Base-by-base conservation (phyloP, 1,139 yeast genomes). In the Zygoascus sp. region DNA sequence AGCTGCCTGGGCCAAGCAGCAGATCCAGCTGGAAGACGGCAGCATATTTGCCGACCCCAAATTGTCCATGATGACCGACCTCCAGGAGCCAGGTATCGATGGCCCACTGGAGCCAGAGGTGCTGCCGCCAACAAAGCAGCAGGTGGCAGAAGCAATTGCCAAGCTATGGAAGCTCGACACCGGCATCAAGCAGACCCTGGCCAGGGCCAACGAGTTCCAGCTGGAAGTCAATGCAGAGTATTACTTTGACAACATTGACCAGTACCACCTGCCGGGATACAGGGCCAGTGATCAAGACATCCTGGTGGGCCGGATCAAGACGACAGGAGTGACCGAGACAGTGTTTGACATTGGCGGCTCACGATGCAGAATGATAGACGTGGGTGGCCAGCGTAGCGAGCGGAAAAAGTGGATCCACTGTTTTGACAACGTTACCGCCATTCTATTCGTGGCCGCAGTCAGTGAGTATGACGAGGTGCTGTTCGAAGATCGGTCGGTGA, bases 331-430 rank as follows among this genome's bases (percentile, higher is more conserved):
- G 42, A 85, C 95, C 1, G 96, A 92, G 62, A 86, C 95, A 5
- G 76, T 75, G 48, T 90, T 94, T 65, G 74, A 74, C 50, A 80
- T 90, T 51, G 56, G 58, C 75, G 84, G 55, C 72, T 59, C 82
- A 9, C 80, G 75, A 51, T 81, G 90, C 60, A 81, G 80, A 58
- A 87, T 94, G 42, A 72, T 89, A 48, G 99, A 92, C 69, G 97
- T 96, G 5, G 99, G 99, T 43, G 99, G 99, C 1, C 98, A 92
- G 67, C 73, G 98, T 50, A 80, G 90, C 36, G 98, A 92, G 66
- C 76, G 98, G 49, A 81, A 83, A 56, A 92, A 92, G 63, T 92
- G 98, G 98, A 86, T 92, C 52, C 96, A 90, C 63, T 87, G 96
- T 61, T 92, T 94, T 66, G 95, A 90, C 60, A 88, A 86, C 54